These are phyloP conservation scores for Fusarium annulatum DNA, from an alignment of 2,329 filamentous ascomycete species.

Conservation along the genomic window DNA sequence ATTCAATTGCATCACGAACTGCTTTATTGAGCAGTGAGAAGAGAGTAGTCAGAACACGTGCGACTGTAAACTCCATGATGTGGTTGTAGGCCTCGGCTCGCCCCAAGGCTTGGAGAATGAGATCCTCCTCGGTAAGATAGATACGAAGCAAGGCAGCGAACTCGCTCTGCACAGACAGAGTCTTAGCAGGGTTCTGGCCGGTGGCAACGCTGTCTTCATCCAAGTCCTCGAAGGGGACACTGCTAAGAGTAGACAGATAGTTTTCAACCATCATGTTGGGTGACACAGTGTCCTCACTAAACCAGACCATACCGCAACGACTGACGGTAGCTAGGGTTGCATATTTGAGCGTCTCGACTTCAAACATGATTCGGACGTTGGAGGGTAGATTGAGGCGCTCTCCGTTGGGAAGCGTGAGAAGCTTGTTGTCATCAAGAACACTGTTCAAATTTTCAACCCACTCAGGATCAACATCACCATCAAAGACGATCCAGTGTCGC, in stretches of 20 bases:
- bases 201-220: conserved; percentile 89
- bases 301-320: conserved; percentile 99
- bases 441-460: conserved; percentile 99
- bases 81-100: conserved; percentile 85
- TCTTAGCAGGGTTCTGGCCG: conserved; percentile 80
- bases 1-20: conserved; percentile 91
- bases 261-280: conserved; percentile 92
- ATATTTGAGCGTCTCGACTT: conserved; percentile 97
- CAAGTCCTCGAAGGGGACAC: conserved; percentile 89
- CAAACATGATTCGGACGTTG: conserved; percentile 99
- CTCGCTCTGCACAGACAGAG: conserved; percentile 80
- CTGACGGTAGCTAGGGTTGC: conserved; percentile 98
- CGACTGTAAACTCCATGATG: conserved; percentile 98
- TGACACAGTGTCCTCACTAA: conserved; percentile 97
- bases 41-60: conserved; percentile 88
- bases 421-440: conserved; percentile 98
- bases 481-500: conserved; percentile 99
- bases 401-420: conserved; percentile 95
- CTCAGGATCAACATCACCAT: conserved; percentile 98
- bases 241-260: conserved; percentile 86
- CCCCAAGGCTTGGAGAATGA: conserved; percentile 81
- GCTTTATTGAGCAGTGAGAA: conserved; percentile 97
- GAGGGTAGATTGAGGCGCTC: conserved; percentile 93
- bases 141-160: conserved; percentile 83
- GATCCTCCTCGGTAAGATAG: conserved; percentile 81